These are phyloP conservation scores for Bolboschoenus planiculmis DNA, from an alignment of 176 grass and related monocot genomes.

Conservation along the genomic window DNA sequence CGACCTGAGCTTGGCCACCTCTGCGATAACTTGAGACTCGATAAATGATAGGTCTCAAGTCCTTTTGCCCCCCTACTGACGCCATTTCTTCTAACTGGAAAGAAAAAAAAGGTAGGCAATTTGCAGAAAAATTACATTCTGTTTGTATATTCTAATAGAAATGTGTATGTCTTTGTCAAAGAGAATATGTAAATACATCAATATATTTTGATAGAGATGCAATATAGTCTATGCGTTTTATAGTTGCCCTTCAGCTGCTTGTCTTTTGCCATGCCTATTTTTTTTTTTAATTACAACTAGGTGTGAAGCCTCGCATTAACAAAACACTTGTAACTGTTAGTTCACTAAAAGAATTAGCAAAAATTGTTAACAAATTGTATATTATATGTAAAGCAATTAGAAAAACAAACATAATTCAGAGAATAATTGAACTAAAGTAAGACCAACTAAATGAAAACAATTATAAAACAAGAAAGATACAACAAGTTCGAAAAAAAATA, in stretches of 20 bases:
- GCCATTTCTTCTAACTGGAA: not conserved
- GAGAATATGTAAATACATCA: not conserved
- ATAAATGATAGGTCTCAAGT: slow-evolving; percentile 43
- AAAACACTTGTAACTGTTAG: too few relatives aligned
- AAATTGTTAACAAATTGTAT: too few relatives aligned
- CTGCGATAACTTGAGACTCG: slow-evolving; percentile 84
- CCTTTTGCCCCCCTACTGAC: not conserved
- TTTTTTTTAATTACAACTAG: too few relatives aligned
- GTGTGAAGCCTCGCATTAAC: too few relatives aligned
- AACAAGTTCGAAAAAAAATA: too few relatives aligned
- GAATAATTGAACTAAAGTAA: too few relatives aligned
- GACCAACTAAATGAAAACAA: too few relatives aligned
- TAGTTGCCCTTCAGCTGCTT: not conserved
- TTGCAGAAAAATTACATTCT: not conserved
- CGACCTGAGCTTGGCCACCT: slow-evolving; percentile 95
- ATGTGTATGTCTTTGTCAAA: not conserved
- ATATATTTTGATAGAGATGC: not conserved
- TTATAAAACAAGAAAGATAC: too few relatives aligned
- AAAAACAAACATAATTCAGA: too few relatives aligned
- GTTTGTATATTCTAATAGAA: slow-evolving; percentile 21
- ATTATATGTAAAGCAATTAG: too few relatives aligned
- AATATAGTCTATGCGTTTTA: not conserved
- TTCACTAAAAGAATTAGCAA: too few relatives aligned
- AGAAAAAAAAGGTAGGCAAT: not conserved
- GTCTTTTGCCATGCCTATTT: too few relatives aligned